phyloP scores from a whole-genome alignment of 371 early-diverging fungal species.

The Racocetra persica region DNA sequence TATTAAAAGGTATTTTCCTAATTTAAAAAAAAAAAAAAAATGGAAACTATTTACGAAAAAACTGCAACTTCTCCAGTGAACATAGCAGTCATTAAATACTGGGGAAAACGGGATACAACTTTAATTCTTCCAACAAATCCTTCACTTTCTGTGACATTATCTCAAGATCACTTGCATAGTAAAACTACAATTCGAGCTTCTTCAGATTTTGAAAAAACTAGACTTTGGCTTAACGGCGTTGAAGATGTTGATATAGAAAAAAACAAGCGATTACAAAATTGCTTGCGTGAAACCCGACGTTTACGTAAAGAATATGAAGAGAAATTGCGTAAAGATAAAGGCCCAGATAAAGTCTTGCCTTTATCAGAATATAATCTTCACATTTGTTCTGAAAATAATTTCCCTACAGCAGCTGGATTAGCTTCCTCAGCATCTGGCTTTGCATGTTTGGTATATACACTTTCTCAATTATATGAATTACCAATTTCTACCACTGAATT shows the following conservation, averaged over 20 bases:
- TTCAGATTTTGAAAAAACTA: slow-evolving; percentile 67
- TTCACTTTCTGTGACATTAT: slow-evolving; percentile 96
- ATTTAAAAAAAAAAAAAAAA: background rate
- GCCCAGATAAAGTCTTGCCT: slow-evolving; percentile 50
- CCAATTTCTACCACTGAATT: slow-evolving; percentile 74
- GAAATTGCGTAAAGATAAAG: slow-evolving; percentile 52
- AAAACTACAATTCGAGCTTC: slow-evolving; percentile 88
- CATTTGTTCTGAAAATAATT: slow-evolving; percentile 96
- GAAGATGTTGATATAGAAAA: slow-evolving; percentile 80
- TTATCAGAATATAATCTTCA: slow-evolving; percentile 73
- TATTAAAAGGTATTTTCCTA: too few relatives aligned
- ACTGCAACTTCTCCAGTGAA: slow-evolving; percentile 98
- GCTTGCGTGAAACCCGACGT: slow-evolving; percentile 81
- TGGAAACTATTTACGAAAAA: slow-evolving; percentile 18
- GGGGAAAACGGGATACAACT: slow-evolving; percentile 95
- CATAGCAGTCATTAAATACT: slow-evolving; percentile 98
- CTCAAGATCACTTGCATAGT: slow-evolving; percentile 93
- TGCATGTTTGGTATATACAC: slow-evolving; percentile 90
- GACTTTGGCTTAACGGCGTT: slow-evolving; percentile 94
- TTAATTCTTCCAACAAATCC: slow-evolving; percentile 96
- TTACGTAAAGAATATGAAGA: slow-evolving; percentile 76
- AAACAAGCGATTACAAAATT: slow-evolving; percentile 85
- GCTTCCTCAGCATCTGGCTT: slow-evolving; percentile 99
- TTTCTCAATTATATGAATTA: slow-evolving; percentile 82
- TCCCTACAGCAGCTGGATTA: slow-evolving; percentile 99